Evolutionary conservation across 345 rosid species (phyloP).

Genomic region (Sapria himalayana): DNA sequence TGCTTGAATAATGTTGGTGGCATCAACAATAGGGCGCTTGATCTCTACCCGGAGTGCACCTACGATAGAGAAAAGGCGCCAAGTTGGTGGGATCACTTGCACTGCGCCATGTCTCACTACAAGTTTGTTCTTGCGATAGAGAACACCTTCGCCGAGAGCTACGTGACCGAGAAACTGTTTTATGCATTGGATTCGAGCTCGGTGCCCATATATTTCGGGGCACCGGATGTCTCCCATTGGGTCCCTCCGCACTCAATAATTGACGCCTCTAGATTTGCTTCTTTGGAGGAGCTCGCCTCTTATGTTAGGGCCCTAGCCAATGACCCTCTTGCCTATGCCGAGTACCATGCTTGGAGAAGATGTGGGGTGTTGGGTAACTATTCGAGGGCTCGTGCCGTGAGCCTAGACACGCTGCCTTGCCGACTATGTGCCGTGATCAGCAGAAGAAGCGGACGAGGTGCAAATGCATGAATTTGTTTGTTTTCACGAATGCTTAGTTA

Average conservation of each 20-base stretch:
- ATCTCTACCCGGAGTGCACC: constrained; percentile 55
- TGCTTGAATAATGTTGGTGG: constrained; percentile 85
- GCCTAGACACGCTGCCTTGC: constrained; percentile 83
- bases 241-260: constrained; percentile 75
- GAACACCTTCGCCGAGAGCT: constrained; percentile 64
- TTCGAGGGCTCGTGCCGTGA: constrained; percentile 30
- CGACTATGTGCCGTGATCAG: constrained; percentile 66
- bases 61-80: constrained; percentile 19
- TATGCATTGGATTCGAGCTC: constrained; percentile 78
- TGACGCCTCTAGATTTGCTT: constrained; percentile 50
- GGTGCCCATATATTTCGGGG: constrained; percentile 80
- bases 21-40: constrained; percentile 42
- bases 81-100: constrained; percentile 86
- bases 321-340: constrained; percentile 65
- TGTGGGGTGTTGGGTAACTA: constrained; percentile 66
- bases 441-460: constrained; percentile 46
- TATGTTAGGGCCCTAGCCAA: constrained; percentile 38
- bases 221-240: constrained; percentile 60
- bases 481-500: no score
- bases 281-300: constrained; percentile 47
- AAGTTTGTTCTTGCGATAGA: constrained; percentile 85
- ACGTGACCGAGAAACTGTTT: constrained; percentile 84
- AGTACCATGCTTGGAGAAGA: constrained; percentile 90
- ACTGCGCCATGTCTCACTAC: constrained; percentile 92
- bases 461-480: no score